A percentile compares a stretch with the other conserved stretches of the same genome.
These are phyloP conservation scores for Tylopilus sp. DNA, from an alignment of 768 basidiomycete species.

Conservation along the genomic window DNA sequence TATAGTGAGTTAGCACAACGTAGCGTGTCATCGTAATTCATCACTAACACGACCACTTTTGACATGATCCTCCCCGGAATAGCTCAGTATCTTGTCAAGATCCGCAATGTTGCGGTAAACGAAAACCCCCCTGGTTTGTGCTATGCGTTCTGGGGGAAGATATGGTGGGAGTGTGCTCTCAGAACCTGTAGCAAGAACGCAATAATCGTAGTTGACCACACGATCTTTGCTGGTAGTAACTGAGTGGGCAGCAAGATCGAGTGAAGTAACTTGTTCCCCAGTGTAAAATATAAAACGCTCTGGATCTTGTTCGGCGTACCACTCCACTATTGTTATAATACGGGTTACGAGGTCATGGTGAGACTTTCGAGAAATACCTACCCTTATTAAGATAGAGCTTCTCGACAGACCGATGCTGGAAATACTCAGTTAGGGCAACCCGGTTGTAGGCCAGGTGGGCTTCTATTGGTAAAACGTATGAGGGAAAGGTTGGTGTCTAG, in stretches of 20 bases:
- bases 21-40: background rate
- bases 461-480: conserved; percentile 24
- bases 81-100: conserved; percentile 59
- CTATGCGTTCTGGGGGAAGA: conserved; percentile 38
- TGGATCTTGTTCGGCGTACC: conserved; percentile 59
- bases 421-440: conserved; percentile 52
- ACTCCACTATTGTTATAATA: conserved; percentile 36
- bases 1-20: background rate
- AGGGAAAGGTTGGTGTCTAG: conserved; percentile 15
- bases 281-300: conserved; percentile 52
- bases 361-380: background rate
- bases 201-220: conserved; percentile 53
- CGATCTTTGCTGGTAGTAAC: conserved; percentile 46
- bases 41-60: conserved; percentile 29
- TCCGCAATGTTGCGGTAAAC: conserved; percentile 74
- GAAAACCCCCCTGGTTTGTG: conserved; percentile 53
- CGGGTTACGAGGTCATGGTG: background rate
- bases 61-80: conserved; percentile 44
- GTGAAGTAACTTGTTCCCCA: conserved; percentile 43
- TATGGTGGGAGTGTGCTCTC: conserved; percentile 61
- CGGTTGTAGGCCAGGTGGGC: conserved; percentile 53
- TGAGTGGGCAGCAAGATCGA: conserved; percentile 38
- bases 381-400: conserved; percentile 58
- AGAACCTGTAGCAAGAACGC: conserved; percentile 70
- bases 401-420: conserved; percentile 55